Conservation (phyloP, 768 basidiomycete species). For the Termitomyces sp. region DNA sequence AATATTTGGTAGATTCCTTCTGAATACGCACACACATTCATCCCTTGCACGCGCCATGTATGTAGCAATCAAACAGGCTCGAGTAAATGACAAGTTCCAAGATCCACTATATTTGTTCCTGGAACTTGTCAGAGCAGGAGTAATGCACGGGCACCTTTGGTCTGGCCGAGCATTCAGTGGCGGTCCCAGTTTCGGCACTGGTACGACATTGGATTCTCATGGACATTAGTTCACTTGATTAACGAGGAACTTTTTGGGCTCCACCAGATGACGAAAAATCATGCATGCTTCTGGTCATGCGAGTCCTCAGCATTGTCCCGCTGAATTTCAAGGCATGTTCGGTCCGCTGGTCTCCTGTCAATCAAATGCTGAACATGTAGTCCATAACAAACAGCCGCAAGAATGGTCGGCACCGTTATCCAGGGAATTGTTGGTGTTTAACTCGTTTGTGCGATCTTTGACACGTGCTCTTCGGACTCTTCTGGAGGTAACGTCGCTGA, state of each 20-base stretch:
- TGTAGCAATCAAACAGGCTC: constrained; percentile 69
- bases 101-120: constrained; percentile 93
- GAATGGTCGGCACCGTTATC: constrained; percentile 97
- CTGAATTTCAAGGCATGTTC: constrained; percentile 83
- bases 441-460: constrained; percentile 92
- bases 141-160: constrained; percentile 94
- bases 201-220: constrained; percentile 45
- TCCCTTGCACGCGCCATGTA: constrained; percentile 90
- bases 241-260: constrained; percentile 20
- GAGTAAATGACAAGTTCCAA: constrained; percentile 97
- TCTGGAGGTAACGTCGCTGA: constrained; percentile 86
- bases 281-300: constrained; percentile 94
- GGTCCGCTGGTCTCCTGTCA: constrained; percentile 7
- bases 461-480: constrained; percentile 88
- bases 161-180: constrained; percentile 86
- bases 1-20: constrained; percentile 63
- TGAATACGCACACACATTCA: constrained; percentile 86
- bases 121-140: constrained; percentile 94
- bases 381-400: constrained; percentile 51
- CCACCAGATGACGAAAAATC: constrained; percentile 86
- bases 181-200: constrained; percentile 91
- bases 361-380: constrained; percentile 3
- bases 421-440: constrained; percentile 95
- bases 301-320: constrained; percentile 93
- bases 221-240: constrained; percentile 19